These are phyloP conservation scores for Colletotrichum cereale DNA, from an alignment of 2,329 filamentous ascomycete species.

Conservation along the genomic window DNA sequence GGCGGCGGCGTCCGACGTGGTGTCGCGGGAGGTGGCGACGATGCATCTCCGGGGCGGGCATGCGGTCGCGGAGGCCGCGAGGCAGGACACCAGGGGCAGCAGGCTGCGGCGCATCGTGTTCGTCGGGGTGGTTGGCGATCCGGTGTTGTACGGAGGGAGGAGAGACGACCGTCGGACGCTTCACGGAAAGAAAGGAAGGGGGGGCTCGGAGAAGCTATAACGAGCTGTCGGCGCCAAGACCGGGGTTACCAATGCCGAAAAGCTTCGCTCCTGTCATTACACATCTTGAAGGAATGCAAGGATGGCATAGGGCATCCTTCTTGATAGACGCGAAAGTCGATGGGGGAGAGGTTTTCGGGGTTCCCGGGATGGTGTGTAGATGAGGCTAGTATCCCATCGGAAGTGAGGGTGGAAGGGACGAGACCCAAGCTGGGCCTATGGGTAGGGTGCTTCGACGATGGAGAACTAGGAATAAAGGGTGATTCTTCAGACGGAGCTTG, in stretches of 20 bases:
- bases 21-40: slow-evolving; percentile 50
- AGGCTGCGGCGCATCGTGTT: slow-evolving; percentile 21
- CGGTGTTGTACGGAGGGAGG: neutral
- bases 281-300: slow-evolving; percentile 9
- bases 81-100: slow-evolving; percentile 21
- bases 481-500: slow-evolving; percentile 8
- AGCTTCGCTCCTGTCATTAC: slow-evolving; percentile 18
- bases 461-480: slow-evolving; percentile 1
- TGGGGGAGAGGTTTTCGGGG: neutral
- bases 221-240: slow-evolving; percentile 8
- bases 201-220: neutral
- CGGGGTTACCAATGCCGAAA: slow-evolving; percentile 24
- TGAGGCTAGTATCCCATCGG: slow-evolving; percentile 13
- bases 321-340: neutral
- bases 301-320: neutral
- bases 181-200: neutral
- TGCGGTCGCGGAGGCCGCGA: slow-evolving; percentile 11
- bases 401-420: neutral
- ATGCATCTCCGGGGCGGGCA: slow-evolving; percentile 30
- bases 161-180: slow-evolving; percentile 15
- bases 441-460: slow-evolving; percentile 7
- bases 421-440: neutral
- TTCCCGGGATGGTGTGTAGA: slow-evolving; percentile 29
- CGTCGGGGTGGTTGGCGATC: neutral
- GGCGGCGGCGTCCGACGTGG: slow-evolving; percentile 54